These are phyloP conservation scores for Ogataea polymorpha DNA, from an alignment of 805 yeast genomes.

Conservation along the genomic window DNA sequence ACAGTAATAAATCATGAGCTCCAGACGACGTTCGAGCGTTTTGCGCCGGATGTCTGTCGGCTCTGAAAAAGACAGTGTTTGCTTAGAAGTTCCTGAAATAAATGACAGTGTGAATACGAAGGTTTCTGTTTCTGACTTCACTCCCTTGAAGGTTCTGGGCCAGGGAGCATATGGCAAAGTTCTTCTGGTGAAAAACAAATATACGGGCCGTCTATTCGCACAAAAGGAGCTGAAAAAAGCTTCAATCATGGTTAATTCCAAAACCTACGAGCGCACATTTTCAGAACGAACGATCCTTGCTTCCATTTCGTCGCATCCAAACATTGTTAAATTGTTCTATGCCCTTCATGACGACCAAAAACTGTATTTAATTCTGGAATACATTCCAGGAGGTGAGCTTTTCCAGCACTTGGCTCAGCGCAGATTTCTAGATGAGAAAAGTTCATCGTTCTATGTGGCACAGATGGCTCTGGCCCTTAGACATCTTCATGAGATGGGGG, in stretches of 20 bases:
- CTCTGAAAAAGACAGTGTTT: conserved; percentile 5
- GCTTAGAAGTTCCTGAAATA: conserved; percentile 8
- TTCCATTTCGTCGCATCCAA: conserved; percentile 66
- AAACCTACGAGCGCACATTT: conserved; percentile 68
- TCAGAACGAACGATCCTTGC: conserved; percentile 69
- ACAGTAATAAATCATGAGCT: conserved; percentile 1
- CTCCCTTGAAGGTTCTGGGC: conserved; percentile 70
- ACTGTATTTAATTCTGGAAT: conserved; percentile 71
- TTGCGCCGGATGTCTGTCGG: conserved; percentile 30
- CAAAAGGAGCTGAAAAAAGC: conserved; percentile 84
- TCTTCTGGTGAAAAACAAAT: conserved; percentile 59
- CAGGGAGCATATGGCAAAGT: conserved; percentile 89
- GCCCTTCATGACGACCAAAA: conserved; percentile 78
- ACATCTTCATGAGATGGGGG: conserved; percentile 73
- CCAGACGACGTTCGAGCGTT: conserved; percentile 28
- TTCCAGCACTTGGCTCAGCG: conserved; percentile 54
- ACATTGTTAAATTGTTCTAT: conserved; percentile 77
- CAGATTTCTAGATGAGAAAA: conserved; percentile 49
- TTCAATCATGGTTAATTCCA: conserved; percentile 50
- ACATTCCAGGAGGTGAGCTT: conserved; percentile 88
- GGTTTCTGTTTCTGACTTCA: conserved; percentile 51
- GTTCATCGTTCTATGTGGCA: conserved; percentile 71
- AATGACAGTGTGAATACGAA: conserved; percentile 11
- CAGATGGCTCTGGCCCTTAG: conserved; percentile 74
- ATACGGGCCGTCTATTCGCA: conserved; percentile 66